Evolutionary conservation across 805 yeast genomes (phyloP).

Genomic region (Naumovozyma baii): DNA sequence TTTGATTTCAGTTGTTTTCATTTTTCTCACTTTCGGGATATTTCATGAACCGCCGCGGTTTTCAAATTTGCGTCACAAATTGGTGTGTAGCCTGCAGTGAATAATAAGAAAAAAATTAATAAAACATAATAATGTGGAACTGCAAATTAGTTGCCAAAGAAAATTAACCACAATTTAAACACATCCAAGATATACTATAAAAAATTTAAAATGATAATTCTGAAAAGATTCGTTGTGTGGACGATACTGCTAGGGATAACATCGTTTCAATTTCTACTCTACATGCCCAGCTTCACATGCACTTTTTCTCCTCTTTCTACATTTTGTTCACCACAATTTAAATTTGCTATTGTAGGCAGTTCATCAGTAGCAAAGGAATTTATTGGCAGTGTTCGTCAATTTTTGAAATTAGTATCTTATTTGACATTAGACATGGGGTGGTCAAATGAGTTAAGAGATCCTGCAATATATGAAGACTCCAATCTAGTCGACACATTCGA

Average conservation of each 20-base stretch:
- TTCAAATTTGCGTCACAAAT: constrained; percentile 1
- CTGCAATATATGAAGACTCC: constrained; percentile 19
- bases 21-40: neutral
- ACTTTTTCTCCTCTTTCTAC: constrained; percentile 9
- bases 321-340: constrained; percentile 24
- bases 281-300: constrained; percentile 23
- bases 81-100: neutral
- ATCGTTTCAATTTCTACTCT: constrained; percentile 14
- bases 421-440: constrained; percentile 25
- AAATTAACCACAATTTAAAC: no score
- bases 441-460: constrained; percentile 9
- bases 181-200: no score
- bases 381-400: constrained; percentile 18
- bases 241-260: constrained; percentile 8
- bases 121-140: no score
- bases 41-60: neutral
- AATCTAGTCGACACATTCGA: constrained; percentile 22
- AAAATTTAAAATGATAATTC: constrained; percentile 5
- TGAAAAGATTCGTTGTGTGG: constrained; percentile 16
- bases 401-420: constrained; percentile 22
- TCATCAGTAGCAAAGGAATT: constrained; percentile 18
- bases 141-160: no score
- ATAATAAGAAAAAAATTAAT: neutral
- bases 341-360: constrained; percentile 14
- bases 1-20: neutral